Base-by-base conservation (phyloP, 768 basidiomycete species). In the Xerocomus brunneocitrinus region DNA sequence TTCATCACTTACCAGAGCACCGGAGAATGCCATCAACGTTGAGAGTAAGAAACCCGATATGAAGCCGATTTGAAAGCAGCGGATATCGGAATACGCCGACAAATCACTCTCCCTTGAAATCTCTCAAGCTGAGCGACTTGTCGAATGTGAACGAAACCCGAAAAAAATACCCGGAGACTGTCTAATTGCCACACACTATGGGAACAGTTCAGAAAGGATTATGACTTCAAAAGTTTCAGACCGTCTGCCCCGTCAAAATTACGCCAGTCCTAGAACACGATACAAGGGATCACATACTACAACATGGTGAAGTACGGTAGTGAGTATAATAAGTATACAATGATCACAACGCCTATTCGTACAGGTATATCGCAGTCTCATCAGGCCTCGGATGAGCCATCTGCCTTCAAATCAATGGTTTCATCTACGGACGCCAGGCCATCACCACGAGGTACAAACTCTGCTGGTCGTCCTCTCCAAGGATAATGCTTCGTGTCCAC, bases 1-100 rank as follows among this genome's bases (percentile, higher is more conserved):
- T 35, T 0, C 9, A 35, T 48, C 31, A 58, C 85, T 47, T 66
- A 89, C 89, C 58, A 94, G 76, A 39, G 90, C 89, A 61, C 91
- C 90, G 66, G 91, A 93, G 70, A 93, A 93, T 7, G 85, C 80
- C 91, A 94, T 94, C 40, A 45, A 50, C 14, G 55, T 53, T 16
- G 35, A 16, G 12, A 44, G 14, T 13, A 35, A 43, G 49, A 25
- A 13, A 34, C 12, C 24, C 34, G 34, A 35, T 25, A 36, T 47
- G 5, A 48, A 38, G 32, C 16, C 16, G 25, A 12, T 48, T n/a
- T n/a, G 22, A 25, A 25, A 25, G 16, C 14, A n/a, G 30, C 44
- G 24, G 41, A 34, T 14, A 36, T 36, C 50, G 42, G 42, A 36
- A 14, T 22, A 28, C 12, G 46, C 12, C 16, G 46, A 32, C 24